phyloP scores from a whole-genome alignment of 164 flowering plant genomes.

The Piper longum region DNA sequence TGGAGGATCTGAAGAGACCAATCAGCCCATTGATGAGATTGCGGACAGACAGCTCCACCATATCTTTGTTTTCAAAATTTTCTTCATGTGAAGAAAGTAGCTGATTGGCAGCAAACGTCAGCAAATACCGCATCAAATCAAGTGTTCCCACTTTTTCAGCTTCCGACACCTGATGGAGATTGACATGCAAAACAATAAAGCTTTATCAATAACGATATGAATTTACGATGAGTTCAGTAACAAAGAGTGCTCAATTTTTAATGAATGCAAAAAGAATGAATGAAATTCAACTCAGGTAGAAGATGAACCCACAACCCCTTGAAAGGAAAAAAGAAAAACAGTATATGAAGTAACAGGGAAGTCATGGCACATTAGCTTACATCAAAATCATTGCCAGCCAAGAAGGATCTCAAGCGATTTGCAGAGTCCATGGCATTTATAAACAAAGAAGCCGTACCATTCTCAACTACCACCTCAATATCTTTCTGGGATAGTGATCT shows the following conservation, averaged over 20 bases:
- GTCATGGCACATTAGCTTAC: constrained; percentile 22
- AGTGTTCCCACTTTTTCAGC: constrained; percentile 33
- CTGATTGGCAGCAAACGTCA: constrained; percentile 51
- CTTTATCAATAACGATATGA: background rate
- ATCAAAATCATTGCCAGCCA: constrained; percentile 18
- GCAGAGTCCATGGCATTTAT: constrained; percentile 27
- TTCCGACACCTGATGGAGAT: constrained; percentile 26
- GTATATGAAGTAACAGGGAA: background rate
- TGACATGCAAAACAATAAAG: background rate
- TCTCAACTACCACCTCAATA: constrained; percentile 49
- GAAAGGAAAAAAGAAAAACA: background rate
- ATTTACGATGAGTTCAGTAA: background rate
- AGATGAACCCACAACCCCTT: background rate
- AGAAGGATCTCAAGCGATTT: constrained; percentile 38
- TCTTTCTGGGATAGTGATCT: constrained; percentile 59
- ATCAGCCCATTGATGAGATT: constrained; percentile 49
- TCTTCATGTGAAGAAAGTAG: constrained; percentile 16
- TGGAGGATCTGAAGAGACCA: constrained; percentile 15
- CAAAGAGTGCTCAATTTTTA: too few relatives aligned
- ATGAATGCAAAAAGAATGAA: background rate
- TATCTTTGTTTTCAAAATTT: constrained; percentile 22
- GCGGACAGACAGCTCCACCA: constrained; percentile 55
- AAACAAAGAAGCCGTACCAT: constrained; percentile 59
- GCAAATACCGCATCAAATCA: constrained; percentile 64
- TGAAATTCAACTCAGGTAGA: background rate